These are phyloP conservation scores for Ophiostoma sp. DNA, from an alignment of 2,329 filamentous ascomycete genomes.

Conservation along the genomic window DNA sequence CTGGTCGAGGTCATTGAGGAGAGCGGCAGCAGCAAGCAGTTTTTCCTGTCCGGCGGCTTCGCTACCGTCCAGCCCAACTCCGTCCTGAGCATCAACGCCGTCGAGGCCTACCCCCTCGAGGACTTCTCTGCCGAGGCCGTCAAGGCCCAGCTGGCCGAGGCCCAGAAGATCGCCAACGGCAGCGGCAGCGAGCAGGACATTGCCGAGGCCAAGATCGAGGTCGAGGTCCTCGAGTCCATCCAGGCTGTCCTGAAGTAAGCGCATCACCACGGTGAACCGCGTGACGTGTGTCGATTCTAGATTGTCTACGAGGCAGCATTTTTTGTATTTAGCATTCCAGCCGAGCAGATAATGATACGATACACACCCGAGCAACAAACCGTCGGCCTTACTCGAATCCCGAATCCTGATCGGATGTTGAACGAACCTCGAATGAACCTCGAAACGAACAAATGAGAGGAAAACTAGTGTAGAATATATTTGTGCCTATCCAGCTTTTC, in stretches of 20 bases:
- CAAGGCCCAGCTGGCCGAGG: conserved; percentile 83
- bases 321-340: neutral
- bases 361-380: no score
- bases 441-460: no score
- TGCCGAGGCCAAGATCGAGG: conserved; percentile 97
- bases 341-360: no score
- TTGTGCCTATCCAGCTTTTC: no score
- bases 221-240: conserved; percentile 87
- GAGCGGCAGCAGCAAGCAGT: conserved; percentile 83
- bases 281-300: neutral
- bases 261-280: neutral
- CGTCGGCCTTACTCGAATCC: no score
- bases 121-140: conserved; percentile 93
- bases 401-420: no score
- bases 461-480: no score
- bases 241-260: conserved; percentile 73
- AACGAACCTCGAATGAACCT: no score
- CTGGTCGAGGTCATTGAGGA: conserved; percentile 95
- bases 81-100: conserved; percentile 92
- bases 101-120: conserved; percentile 90
- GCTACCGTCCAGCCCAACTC: conserved; percentile 95
- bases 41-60: conserved; percentile 97
- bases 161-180: conserved; percentile 88
- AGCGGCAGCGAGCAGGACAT: conserved; percentile 93
- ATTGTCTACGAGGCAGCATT: neutral